Conservation (phyloP, 768 basidiomycete genomes). For the Lactarius sanguifluus region DNA sequence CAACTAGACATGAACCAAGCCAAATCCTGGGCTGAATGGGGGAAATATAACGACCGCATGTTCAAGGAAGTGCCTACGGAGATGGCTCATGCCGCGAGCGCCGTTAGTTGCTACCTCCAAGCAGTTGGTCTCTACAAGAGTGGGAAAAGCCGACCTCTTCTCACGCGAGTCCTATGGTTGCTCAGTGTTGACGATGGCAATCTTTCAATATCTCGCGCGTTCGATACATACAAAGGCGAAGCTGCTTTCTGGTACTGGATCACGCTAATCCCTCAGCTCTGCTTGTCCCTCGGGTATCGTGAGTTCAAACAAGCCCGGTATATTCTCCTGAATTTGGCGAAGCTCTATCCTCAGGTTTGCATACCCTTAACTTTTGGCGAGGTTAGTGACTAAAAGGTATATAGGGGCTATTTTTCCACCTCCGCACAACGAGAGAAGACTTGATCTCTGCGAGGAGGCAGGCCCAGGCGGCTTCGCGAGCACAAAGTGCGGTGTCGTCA, state of each 20-base stretch:
- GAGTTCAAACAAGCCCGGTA: slow-evolving; percentile 93
- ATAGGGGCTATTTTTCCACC: slow-evolving; percentile 92
- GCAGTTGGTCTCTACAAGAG: slow-evolving; percentile 95
- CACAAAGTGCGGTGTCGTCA: slow-evolving; percentile 25
- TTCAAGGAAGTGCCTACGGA: slow-evolving; percentile 84
- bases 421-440: slow-evolving; percentile 83
- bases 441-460: slow-evolving; percentile 50
- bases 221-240: slow-evolving; percentile 95
- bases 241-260: slow-evolving; percentile 99
- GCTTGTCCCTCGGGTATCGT: slow-evolving; percentile 82
- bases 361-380: neutral
- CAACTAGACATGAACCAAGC: slow-evolving; percentile 94
- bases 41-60: slow-evolving; percentile 86
- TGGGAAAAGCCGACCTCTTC: slow-evolving; percentile 86
- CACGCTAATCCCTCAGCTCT: slow-evolving; percentile 91
- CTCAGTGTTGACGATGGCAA: slow-evolving; percentile 84
- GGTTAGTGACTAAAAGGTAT: neutral
- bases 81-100: slow-evolving; percentile 76
- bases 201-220: slow-evolving; percentile 72
- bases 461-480: slow-evolving; percentile 38
- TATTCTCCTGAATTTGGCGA: slow-evolving; percentile 85
- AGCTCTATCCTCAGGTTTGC: slow-evolving; percentile 83
- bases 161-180: slow-evolving; percentile 94
- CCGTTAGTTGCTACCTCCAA: slow-evolving; percentile 96
- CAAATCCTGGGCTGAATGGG: slow-evolving; percentile 99